Evolutionary conservation across 2,329 filamentous ascomycete genomes (phyloP).

Genomic region (Hypoxylon sp.): DNA sequence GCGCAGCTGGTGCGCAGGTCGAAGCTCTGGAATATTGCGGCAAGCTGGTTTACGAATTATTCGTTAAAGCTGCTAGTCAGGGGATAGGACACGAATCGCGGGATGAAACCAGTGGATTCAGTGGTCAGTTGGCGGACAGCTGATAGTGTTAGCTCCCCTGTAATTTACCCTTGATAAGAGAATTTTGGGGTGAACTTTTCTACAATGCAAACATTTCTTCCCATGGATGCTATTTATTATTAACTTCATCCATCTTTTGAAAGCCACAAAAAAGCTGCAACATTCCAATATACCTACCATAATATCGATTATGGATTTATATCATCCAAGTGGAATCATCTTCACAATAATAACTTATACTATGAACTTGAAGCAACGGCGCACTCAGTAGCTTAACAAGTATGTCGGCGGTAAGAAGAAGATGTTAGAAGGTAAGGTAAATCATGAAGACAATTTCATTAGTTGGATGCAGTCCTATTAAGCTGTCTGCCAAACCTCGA

Average conservation of each 20-base stretch:
- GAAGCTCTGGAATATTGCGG: conserved; percentile 5
- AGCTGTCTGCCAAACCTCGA: neutral
- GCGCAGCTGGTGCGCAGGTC: conserved; percentile 9
- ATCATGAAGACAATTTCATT: neutral
- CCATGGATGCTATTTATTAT: too few species aligned
- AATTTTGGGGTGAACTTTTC: conserved; percentile 9
- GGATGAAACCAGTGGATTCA: conserved; percentile 16
- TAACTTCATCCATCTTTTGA: too few species aligned
- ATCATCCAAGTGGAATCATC: too few species aligned
- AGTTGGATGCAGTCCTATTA: neutral
- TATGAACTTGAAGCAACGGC: too few species aligned
- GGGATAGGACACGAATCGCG: conserved; percentile 32
- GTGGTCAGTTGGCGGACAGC: conserved; percentile 18
- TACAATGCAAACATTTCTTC: too few species aligned
- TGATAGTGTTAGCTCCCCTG: too few species aligned
- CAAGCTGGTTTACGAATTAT: conserved; percentile 9
- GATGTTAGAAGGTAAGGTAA: neutral
- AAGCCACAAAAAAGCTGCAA: too few species aligned
- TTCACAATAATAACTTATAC: too few species aligned
- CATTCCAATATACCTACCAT: too few species aligned
- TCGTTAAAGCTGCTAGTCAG: conserved; percentile 19
- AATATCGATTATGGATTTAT: too few species aligned
- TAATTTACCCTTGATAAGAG: conserved; percentile 18
- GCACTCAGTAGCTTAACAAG: too few species aligned
- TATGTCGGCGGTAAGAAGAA: too few species aligned